These are phyloP conservation scores for Dactylellina sp. DNA, from an alignment of 2,329 filamentous ascomycete species.

Conservation along the genomic window DNA sequence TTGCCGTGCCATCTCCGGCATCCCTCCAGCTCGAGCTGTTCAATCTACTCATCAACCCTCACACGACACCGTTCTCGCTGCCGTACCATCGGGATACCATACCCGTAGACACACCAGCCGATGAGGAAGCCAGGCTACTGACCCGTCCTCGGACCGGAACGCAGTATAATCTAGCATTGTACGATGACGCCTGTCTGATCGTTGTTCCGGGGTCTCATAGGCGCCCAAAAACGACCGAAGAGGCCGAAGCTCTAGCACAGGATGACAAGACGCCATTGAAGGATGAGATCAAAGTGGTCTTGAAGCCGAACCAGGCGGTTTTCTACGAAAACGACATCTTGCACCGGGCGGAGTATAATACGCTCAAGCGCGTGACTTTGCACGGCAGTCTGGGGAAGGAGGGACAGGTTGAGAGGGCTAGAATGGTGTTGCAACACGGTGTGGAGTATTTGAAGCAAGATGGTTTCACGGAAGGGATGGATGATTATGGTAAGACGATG, in stretches of 20 bases:
- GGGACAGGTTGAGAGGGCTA: conserved; percentile 48
- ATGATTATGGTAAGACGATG: conserved; percentile 42
- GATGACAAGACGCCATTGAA: conserved; percentile 45
- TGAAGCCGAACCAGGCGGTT: conserved; percentile 56
- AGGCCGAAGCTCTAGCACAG: conserved; percentile 22
- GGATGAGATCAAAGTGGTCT: conserved; percentile 50
- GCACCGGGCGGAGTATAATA: conserved; percentile 54
- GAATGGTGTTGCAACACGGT: conserved; percentile 55
- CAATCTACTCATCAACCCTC: conserved; percentile 56
- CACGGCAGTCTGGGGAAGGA: conserved; percentile 50
- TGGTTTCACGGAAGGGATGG: conserved; percentile 38
- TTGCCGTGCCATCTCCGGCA: conserved; percentile 26
- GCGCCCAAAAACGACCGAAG: conserved; percentile 52
- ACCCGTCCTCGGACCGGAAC: conserved; percentile 50
- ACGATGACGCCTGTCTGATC: conserved; percentile 54
- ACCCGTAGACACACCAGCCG: conserved; percentile 36
- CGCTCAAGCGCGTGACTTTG: conserved; percentile 46
- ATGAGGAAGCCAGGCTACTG: conserved; percentile 46
- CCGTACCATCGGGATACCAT: conserved; percentile 57
- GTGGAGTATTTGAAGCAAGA: conserved; percentile 50
- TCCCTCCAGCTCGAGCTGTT: conserved; percentile 56
- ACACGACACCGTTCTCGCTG: conserved; percentile 55
- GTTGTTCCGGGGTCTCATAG: conserved; percentile 58
- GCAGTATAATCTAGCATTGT: conserved; percentile 57
- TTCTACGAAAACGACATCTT: conserved; percentile 58